Percentiles rank a stretch among this genome's conserved stretches.
phyloP scores from a whole-genome alignment of 1,139 yeast genomes.

The Geotrichum fermentans region DNA sequence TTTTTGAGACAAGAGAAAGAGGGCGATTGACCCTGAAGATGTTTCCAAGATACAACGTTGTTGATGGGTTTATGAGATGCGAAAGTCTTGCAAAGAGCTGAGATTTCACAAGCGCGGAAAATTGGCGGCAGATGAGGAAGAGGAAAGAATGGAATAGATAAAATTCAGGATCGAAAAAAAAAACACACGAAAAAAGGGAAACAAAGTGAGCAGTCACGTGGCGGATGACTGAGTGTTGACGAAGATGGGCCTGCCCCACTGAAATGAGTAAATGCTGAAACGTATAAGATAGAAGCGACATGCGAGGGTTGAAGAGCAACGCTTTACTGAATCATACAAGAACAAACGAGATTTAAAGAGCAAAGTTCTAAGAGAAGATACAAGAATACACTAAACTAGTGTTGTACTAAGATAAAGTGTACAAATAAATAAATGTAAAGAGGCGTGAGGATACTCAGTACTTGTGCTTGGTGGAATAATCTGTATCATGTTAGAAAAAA shows the following conservation, averaged over 20 bases:
- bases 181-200: background rate
- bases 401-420: too few relatives aligned
- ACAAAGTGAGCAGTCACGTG: slow-evolving; percentile 1
- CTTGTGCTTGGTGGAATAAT: slow-evolving; percentile 36
- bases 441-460: too few relatives aligned
- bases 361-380: too few relatives aligned
- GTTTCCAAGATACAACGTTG: slow-evolving; percentile 12
- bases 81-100: background rate
- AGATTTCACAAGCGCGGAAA: slow-evolving; percentile 1
- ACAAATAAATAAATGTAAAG: too few relatives aligned
- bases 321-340: too few relatives aligned
- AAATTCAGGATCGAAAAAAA: background rate
- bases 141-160: background rate
- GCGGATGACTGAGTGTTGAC: background rate
- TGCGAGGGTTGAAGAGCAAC: too few relatives aligned
- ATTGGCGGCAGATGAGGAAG: background rate
- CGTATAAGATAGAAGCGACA: too few relatives aligned
- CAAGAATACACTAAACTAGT: too few relatives aligned
- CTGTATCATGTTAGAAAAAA: slow-evolving; percentile 6
- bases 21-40: slow-evolving; percentile 15
- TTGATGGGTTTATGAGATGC: background rate
- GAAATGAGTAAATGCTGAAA: too few relatives aligned
- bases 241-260: too few relatives aligned
- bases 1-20: background rate
- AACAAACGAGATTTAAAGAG: too few relatives aligned